phyloP scores from a whole-genome alignment of 1,284 basidiomycete species.

The Papiliotrema flavescens region DNA sequence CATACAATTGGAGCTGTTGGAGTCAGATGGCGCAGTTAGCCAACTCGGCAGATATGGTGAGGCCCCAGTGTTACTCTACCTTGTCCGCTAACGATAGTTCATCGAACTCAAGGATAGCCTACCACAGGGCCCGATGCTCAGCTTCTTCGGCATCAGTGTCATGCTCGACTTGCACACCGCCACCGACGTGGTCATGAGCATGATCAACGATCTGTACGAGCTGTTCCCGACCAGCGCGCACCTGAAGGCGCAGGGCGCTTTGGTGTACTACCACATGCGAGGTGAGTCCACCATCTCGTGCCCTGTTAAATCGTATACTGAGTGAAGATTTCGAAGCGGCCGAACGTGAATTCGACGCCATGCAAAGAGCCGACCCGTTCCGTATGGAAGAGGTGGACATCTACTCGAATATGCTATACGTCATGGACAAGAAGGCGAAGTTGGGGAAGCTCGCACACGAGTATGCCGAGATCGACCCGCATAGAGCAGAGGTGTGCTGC shows the following conservation, averaged over 20 bases:
- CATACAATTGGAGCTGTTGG: slow-evolving; percentile 98
- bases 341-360: slow-evolving; percentile 74
- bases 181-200: slow-evolving; percentile 67
- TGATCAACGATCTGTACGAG: slow-evolving; percentile 74
- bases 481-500: slow-evolving; percentile 91
- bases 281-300: slow-evolving; percentile 55
- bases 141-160: slow-evolving; percentile 83
- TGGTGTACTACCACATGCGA: slow-evolving; percentile 83
- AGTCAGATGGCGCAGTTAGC: slow-evolving; percentile 72
- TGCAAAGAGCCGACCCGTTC: slow-evolving; percentile 76
- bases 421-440: slow-evolving; percentile 82
- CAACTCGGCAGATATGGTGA: slow-evolving; percentile 84
- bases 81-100: slow-evolving; percentile 29
- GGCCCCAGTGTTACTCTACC: slow-evolving; percentile 11
- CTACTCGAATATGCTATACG: slow-evolving; percentile 95
- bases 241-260: slow-evolving; percentile 78
- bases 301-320: slow-evolving; percentile 8
- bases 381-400: slow-evolving; percentile 94
- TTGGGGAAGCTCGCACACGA: slow-evolving; percentile 89
- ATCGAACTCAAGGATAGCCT: slow-evolving; percentile 46
- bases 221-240: slow-evolving; percentile 81
- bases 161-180: slow-evolving; percentile 86
- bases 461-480: slow-evolving; percentile 79
- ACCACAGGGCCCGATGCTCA: slow-evolving; percentile 42
- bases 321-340: slow-evolving; percentile 76